Evolutionary conservation across 1,139 yeast species (phyloP).

Genomic region (Sugiyamaella pinicola): DNA sequence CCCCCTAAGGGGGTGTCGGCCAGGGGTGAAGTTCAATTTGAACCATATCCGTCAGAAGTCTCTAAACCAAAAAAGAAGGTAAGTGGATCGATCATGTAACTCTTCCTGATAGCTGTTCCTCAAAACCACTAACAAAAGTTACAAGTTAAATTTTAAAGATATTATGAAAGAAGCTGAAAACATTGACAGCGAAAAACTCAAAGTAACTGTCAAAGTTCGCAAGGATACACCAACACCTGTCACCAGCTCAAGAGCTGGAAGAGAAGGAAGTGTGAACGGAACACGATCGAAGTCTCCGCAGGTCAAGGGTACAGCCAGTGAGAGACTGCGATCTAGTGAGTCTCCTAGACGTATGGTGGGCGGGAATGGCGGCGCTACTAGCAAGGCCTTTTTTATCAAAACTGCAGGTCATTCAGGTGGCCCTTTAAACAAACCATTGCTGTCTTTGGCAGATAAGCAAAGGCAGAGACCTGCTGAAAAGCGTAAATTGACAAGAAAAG

Average conservation of each 20-base stretch:
- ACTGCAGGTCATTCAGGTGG: not conserved
- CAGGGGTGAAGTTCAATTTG: not conserved
- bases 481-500: slow-evolving; percentile 1
- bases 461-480: slow-evolving; percentile 2
- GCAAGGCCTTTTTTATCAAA: too few relatives aligned
- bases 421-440: slow-evolving; percentile 25
- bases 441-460: slow-evolving; percentile 22
- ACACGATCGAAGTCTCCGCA: slow-evolving; percentile 15
- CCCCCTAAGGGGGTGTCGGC: slow-evolving; percentile 3
- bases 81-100: not conserved
- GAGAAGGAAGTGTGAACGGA: slow-evolving; percentile 7
- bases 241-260: not conserved
- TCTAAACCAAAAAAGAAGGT: slow-evolving; percentile 25
- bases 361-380: too few relatives aligned
- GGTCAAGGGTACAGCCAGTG: not conserved
- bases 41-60: not conserved
- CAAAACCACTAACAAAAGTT: slow-evolving; percentile 28
- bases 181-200: slow-evolving; percentile 43
- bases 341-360: slow-evolving; percentile 1
- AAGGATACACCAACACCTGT: slow-evolving; percentile 13
- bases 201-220: slow-evolving; percentile 41
- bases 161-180: slow-evolving; percentile 45
- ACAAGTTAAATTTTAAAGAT: slow-evolving; percentile 41
- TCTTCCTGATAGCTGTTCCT: not conserved
- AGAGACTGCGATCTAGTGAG: not conserved